Base-by-base conservation (phyloP, 2,329 filamentous ascomycete species). In the Pseudonectria buxi region DNA sequence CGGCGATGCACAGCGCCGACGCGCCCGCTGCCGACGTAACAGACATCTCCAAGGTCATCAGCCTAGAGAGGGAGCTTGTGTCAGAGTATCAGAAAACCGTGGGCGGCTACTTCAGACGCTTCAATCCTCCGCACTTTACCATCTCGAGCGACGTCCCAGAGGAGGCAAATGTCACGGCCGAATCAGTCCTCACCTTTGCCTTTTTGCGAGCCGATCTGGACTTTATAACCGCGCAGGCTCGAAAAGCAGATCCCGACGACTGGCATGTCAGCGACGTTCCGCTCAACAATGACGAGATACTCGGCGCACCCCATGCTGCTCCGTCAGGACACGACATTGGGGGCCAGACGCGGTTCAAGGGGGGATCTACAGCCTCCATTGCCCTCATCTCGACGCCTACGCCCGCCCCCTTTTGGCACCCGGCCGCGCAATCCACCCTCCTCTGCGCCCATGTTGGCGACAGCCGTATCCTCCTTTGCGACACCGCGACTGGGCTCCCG, bases 181-280 rank as follows among this genome's bases (percentile, higher is more conserved):
- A 90, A 54, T 78, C 84, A 1, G 78, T 94, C 25, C 69, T 98
- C 35, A 84, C 84, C 40, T 96, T 96, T 61, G 87, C 90, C 14
- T 98, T 98, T 53, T 71, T 98, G 32, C 85, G 87, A 49, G 88
- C 89, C 24, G 92, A 98, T 58, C 77, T 95, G 33, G 90, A 96
- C 62, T 98, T 98, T 54, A 81, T 96, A 36, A 78, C 83, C 6
- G 88, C 87, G 1, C 90, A 96, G 62, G 88, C 88, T 5, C 74
- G 77, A 30, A 94, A 94, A 58, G 72, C 80, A n/a, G 76, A 84
- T 50, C 72, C 80, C 0, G 74, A 83, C 44, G 85, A 94, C 50
- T 69, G 76, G 4, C 75, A 81, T 27, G 68, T 78, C 13, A 73
- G 78, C 28, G 89, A 95, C 55, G 70, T 74, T 15, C 88, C 89